Base-by-base conservation (phyloP, 2,329 filamentous ascomycete genomes). In the Dactylonectria estremocensis region DNA sequence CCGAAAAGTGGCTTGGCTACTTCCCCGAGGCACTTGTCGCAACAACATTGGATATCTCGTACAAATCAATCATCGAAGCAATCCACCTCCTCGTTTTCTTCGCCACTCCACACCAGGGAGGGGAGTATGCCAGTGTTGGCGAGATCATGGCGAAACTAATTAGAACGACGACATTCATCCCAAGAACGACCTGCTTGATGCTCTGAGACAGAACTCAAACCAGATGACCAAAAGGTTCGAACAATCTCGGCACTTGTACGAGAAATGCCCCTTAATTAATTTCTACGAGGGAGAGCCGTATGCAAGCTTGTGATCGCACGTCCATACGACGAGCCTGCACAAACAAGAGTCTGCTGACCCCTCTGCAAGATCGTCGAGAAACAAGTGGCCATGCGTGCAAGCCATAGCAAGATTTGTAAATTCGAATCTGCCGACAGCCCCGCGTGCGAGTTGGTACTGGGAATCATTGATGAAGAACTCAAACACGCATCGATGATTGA, bases 101-200 rank as follows among this genome's bases (percentile, higher is more conserved):
- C 22, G 45, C 18, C 18, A 48, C 45, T 13, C 45, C 45, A 20
- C 45, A 48, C 4, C 45, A 48, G 16, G 45, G 45, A n/a, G 45
- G 45, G n/a, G 18, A 48, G n/a, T 48, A 48, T 20, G 45, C 45
- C 22, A 48, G 45, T 20, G 45, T 48, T 48, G 16, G 45, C 45
- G 45, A 48, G 7, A 20, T 18, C n/a, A n/a, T 20, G 16, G 45
- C 45, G 7, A 48, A 48, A 48, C n/a, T 48, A 48, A 16, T 48
- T 6, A 48, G 45, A 3, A 20, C 45, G 16, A 20, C n/a, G 22
- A n/a, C 22, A 16, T 20, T n/a, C 16, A 48, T 18, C 7, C 45
- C 45, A 48, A n/a, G 45, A 48, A 48, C 45, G 45, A 48, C 22
- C 45, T 48, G 8, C 45, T 48, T 48, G 45, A 48, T n/a, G 45